Conservation (phyloP, 192 early-diverging fungal species). For the Haplosporangium gracile region DNA sequence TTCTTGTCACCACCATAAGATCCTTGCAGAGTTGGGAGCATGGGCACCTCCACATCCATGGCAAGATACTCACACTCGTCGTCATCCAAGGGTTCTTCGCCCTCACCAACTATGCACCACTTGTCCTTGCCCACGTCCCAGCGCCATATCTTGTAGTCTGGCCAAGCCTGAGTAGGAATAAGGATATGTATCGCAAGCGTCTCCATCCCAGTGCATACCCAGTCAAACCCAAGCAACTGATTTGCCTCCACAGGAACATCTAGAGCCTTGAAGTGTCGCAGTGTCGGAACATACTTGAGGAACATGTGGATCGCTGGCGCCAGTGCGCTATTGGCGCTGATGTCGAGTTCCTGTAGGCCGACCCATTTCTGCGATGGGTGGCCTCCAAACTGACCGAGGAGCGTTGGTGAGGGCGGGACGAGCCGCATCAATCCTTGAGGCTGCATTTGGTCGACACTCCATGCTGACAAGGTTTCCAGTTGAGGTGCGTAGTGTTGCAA, state of each 20-base stretch:
- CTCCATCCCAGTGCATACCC: conserved; percentile 12
- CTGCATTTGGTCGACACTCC: background rate
- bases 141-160: background rate
- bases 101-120: background rate
- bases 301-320: background rate
- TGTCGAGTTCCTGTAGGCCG: conserved; percentile 7
- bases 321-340: background rate
- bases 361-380: background rate
- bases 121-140: background rate
- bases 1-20: background rate
- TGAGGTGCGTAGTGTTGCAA: background rate
- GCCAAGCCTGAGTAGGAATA: background rate
- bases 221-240: conserved; percentile 10
- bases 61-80: background rate
- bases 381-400: background rate
- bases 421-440: background rate
- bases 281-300: background rate
- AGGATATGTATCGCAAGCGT: conserved; percentile 1
- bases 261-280: conserved; percentile 3
- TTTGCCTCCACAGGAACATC: conserved; percentile 1
- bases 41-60: background rate
- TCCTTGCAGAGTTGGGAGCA: background rate
- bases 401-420: conserved; percentile 5
- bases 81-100: background rate
- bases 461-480: conserved; percentile 16